Percentiles rank a stretch among this genome's conserved stretches.
These are phyloP conservation scores for Rhizophagus clarus DNA, from an alignment of 192 early-diverging fungal species.

Conservation along the genomic window DNA sequence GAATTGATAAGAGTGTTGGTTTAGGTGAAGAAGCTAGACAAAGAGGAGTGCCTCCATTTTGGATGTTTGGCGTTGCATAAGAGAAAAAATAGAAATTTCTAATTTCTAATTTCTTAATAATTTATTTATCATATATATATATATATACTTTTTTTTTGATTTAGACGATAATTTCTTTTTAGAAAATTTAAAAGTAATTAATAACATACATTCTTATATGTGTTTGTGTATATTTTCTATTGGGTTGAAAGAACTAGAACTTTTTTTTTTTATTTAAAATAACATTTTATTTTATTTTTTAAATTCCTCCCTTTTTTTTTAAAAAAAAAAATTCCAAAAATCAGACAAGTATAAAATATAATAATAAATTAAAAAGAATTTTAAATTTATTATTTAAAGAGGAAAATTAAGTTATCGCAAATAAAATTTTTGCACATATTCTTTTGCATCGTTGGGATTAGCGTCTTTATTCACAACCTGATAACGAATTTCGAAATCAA, in stretches of 20 bases:
- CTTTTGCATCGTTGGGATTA: not conserved
- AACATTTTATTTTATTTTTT: too few species aligned
- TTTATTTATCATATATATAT: too few species aligned
- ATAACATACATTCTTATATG: too few species aligned
- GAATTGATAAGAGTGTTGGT: constrained; percentile 35
- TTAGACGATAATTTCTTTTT: not conserved
- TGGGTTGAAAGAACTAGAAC: too few species aligned
- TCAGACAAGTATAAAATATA: not conserved
- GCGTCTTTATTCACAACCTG: not conserved
- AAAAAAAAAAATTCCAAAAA: too few species aligned
- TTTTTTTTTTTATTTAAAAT: too few species aligned
- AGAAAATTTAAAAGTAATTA: not conserved
- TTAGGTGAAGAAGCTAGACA: constrained; percentile 40
- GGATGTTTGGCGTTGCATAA: constrained; percentile 52
- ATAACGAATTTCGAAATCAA: constrained; percentile 73
- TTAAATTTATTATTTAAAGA: not conserved
- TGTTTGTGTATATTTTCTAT: too few species aligned
- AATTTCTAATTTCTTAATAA: not conserved
- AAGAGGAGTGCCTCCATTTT: constrained; percentile 53
- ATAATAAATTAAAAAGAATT: not conserved
- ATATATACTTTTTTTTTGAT: not conserved
- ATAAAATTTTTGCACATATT: constrained; percentile 16
- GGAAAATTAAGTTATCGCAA: not conserved
- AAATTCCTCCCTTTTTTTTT: too few species aligned
- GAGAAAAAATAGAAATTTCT: not conserved